Evolutionary conservation across 306 rosid species (phyloP), one percentile per base, ranked within the genome.

Genomic region (Vachellia pachyceras): DNA sequence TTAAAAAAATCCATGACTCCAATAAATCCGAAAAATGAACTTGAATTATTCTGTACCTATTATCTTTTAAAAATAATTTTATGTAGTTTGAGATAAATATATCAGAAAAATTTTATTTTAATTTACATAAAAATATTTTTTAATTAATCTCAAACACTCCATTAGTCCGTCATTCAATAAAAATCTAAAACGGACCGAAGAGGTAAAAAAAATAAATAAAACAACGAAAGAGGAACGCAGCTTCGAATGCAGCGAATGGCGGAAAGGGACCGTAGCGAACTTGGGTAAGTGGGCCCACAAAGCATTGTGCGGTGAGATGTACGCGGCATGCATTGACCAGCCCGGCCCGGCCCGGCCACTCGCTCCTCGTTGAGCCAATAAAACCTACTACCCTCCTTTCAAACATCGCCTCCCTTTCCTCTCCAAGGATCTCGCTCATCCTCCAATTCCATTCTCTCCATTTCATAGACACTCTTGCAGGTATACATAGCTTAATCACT

Each of bases 341-440:
- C 44, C 63, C 63, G 7, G 6, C 15, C 13, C 57, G 2, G 33
- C 33, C 33, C 33, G 2, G 33, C 33, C 14, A 15, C 46, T 37
- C 3, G 33, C 33, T 5, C 47, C 5, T 17, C 6, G 0, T 6
- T 0, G 45, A 72, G 20, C 55, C 55, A 64, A 72, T 81, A 85
- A 67, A 81, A 0, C 64, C 23, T 2, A 25, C 4, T 45, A 22
- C 46, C 60, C 77, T 4, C 0, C 33, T 1, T 69, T 29, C 67
- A 35, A 8, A 61, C 17, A 33, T 36, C 82, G 84, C 63, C 79
- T n/a, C 50, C 72, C n/a, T 36, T 6, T 12, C 10, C 61, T 29
- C 63, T 3, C 65, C 75, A 23, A 13, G 8, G 45, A 49, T 37
- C 68, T 77, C 67, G 70, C 77, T 66, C 76, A 49, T 42, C 79